Conservation (phyloP, 2,329 filamentous ascomycete species). For the Colletotrichum tabaci region DNA sequence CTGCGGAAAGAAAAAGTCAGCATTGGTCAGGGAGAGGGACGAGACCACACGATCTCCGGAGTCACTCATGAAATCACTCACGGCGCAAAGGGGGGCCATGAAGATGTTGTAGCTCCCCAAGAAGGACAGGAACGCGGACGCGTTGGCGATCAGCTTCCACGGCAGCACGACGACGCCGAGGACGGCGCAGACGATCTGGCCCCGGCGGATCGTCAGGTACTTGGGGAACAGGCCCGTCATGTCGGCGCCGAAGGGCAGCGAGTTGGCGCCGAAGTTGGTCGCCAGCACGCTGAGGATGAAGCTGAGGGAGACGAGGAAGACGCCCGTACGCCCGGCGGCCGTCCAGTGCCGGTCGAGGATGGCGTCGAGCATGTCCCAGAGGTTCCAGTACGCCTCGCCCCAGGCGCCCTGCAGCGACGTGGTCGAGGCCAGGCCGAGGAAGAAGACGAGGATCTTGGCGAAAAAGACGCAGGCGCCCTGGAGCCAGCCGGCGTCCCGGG, state of each 20-base stretch:
- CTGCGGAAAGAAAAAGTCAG: slow-evolving; percentile 7
- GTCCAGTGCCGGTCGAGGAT: slow-evolving; percentile 55
- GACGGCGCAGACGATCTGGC: slow-evolving; percentile 51
- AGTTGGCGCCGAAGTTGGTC: slow-evolving; percentile 50
- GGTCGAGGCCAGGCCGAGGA: slow-evolving; percentile 50
- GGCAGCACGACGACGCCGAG: slow-evolving; percentile 50
- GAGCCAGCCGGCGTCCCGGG: slow-evolving; percentile 49
- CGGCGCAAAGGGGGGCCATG: slow-evolving; percentile 47
- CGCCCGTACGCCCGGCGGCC: slow-evolving; percentile 48
- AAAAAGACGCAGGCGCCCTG: slow-evolving; percentile 49
- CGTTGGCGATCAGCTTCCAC: slow-evolving; percentile 50
- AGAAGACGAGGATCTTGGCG: slow-evolving; percentile 48
- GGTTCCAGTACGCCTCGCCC: slow-evolving; percentile 56
- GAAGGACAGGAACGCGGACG: slow-evolving; percentile 46
- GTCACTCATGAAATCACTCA: slow-evolving; percentile 18
- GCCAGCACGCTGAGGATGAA: slow-evolving; percentile 46
- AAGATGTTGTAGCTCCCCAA: slow-evolving; percentile 49
- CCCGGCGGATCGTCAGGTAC: slow-evolving; percentile 52
- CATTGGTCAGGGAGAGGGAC: not conserved
- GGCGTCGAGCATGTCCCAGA: slow-evolving; percentile 53
- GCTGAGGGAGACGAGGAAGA: slow-evolving; percentile 51
- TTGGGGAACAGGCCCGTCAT: slow-evolving; percentile 51
- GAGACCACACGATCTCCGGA: no score
- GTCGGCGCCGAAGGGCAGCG: slow-evolving; percentile 53
- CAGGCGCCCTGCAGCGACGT: slow-evolving; percentile 52